phyloP scores from a whole-genome alignment of 768 basidiomycete genomes.

The Gloeostereum incarnatum region DNA sequence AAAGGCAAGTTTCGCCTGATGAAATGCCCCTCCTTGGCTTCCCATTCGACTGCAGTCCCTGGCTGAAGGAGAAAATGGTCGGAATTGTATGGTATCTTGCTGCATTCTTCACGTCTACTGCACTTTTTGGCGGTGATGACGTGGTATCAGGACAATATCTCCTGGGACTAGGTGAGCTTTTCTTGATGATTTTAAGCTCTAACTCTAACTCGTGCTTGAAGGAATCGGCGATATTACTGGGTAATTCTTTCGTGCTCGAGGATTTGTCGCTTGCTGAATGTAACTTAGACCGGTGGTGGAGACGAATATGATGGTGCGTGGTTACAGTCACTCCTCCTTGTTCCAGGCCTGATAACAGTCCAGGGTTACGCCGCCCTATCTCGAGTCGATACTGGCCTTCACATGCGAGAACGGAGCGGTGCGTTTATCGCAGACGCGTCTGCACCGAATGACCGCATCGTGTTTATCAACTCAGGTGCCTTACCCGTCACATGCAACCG shows the following conservation, averaged over 20 bases:
- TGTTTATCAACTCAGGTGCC: constrained; percentile 77
- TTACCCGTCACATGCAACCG: too few species aligned
- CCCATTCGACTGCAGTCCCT: too few species aligned
- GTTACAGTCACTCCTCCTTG: background rate
- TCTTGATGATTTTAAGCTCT: constrained; percentile 1
- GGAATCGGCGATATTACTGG: constrained; percentile 73
- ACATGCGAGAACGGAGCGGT: constrained; percentile 72
- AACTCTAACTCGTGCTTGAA: constrained; percentile 13
- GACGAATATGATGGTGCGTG: constrained; percentile 70
- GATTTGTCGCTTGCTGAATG: constrained; percentile 7
- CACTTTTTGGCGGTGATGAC: constrained; percentile 21
- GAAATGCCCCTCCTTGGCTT: too few species aligned
- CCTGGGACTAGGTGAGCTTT: constrained; percentile 44
- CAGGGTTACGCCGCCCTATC: constrained; percentile 47
- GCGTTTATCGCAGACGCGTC: constrained; percentile 69
- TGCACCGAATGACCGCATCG: constrained; percentile 42
- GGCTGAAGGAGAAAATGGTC: constrained; percentile 29
- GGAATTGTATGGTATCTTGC: constrained; percentile 31
- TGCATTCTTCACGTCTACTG: constrained; percentile 29
- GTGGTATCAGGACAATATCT: constrained; percentile 37
- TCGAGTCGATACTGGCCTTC: constrained; percentile 69
- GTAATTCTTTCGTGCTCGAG: constrained; percentile 21
- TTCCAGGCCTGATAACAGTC: constrained; percentile 52
- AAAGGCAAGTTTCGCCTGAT: too few species aligned
- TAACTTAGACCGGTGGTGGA: constrained; percentile 57